These are phyloP conservation scores for Ceratocystiopsis sp. DNA, from an alignment of 2,329 filamentous ascomycete species.

Conservation along the genomic window DNA sequence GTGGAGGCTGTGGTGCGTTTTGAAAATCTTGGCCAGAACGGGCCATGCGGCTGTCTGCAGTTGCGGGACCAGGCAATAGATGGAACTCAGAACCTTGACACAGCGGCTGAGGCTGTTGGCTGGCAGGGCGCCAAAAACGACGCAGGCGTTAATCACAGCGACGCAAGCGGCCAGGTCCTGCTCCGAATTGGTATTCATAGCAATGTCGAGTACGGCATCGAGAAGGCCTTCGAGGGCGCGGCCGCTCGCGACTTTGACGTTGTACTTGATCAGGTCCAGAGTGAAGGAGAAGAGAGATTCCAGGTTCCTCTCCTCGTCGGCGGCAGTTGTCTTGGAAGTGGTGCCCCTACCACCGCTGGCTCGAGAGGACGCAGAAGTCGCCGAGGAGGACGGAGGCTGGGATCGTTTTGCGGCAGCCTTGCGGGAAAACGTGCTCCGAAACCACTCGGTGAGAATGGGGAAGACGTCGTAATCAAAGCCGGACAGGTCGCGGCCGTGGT, in stretches of 20 bases:
- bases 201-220: slow-evolving; percentile 45
- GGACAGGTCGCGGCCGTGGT: slow-evolving; percentile 41
- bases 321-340: slow-evolving; percentile 23
- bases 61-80: slow-evolving; percentile 46
- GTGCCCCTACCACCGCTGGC: slow-evolving; percentile 16
- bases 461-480: slow-evolving; percentile 53
- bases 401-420: slow-evolving; percentile 19
- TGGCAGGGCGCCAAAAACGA: slow-evolving; percentile 57
- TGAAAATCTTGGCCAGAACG: slow-evolving; percentile 52
- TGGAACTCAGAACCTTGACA: slow-evolving; percentile 54
- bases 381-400: slow-evolving; percentile 4
- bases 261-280: slow-evolving; percentile 57
- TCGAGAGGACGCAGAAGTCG: too few species aligned
- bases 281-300: slow-evolving; percentile 47
- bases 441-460: slow-evolving; percentile 44
- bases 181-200: slow-evolving; percentile 46
- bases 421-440: slow-evolving; percentile 34
- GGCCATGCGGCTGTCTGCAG: slow-evolving; percentile 52
- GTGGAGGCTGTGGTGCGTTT: slow-evolving; percentile 55
- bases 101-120: slow-evolving; percentile 43
- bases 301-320: slow-evolving; percentile 44
- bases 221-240: slow-evolving; percentile 44
- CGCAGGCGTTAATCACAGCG: slow-evolving; percentile 49
- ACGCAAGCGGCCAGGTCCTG: slow-evolving; percentile 52
- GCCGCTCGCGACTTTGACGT: slow-evolving; percentile 50